Evolutionary conservation across 108 stramenopile species (phyloP).

Genomic region (Pseudonitzschia delicatissima): DNA sequence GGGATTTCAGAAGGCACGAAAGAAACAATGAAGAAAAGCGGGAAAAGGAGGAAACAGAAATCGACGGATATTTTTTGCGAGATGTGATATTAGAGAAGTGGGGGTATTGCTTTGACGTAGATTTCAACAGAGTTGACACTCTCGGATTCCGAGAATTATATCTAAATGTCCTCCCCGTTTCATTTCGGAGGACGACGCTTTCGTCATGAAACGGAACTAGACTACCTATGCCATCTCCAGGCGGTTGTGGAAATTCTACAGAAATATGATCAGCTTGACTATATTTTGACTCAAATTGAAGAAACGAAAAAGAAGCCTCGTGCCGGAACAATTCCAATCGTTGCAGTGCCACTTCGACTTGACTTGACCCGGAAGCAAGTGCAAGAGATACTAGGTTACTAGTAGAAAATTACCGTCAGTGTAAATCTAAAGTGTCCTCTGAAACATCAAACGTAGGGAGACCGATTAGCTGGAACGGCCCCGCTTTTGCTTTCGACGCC

Average conservation of each 20-base stretch:
- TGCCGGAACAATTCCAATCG: slow-evolving; percentile 53
- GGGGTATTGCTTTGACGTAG: slow-evolving; percentile 62
- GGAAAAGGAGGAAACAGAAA: slow-evolving; percentile 20
- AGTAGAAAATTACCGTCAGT: no score
- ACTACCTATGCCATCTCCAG: slow-evolving; percentile 78
- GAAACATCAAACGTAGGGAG: neutral
- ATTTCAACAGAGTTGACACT: slow-evolving; percentile 38
- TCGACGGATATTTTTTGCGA: slow-evolving; percentile 63
- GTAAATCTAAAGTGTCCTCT: neutral
- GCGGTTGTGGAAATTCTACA: slow-evolving; percentile 72
- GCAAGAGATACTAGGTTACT: slow-evolving; percentile 43
- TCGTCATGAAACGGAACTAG: slow-evolving; percentile 63
- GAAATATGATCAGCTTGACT: slow-evolving; percentile 68
- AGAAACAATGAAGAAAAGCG: slow-evolving; percentile 2
- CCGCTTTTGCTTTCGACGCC: neutral
- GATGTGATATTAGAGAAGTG: slow-evolving; percentile 53
- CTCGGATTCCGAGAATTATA: slow-evolving; percentile 63
- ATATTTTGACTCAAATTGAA: slow-evolving; percentile 48
- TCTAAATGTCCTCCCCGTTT: slow-evolving; percentile 65
- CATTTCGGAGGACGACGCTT: slow-evolving; percentile 43
- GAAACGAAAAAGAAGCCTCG: slow-evolving; percentile 76
- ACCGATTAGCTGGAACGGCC: no score
- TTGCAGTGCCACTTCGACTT: slow-evolving; percentile 69
- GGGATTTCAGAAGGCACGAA: slow-evolving; percentile 29
- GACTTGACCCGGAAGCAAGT: slow-evolving; percentile 65